Conservation (phyloP, 2,329 filamentous ascomycete species). For the Monosporascus sp. region DNA sequence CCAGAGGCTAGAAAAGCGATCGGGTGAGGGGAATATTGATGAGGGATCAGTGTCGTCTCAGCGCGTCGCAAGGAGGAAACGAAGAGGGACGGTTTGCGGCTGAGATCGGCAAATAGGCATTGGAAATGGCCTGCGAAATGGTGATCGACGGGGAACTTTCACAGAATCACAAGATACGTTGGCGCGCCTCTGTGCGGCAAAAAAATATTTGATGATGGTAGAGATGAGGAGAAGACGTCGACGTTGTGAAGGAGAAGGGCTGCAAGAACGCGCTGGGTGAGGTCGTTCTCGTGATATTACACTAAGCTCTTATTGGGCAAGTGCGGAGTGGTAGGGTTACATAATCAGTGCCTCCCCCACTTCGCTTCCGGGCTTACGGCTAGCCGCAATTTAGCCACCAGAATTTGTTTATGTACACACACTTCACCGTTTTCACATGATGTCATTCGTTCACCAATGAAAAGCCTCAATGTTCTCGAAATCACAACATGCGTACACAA, state of each 20-base stretch:
- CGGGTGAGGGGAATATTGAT: constrained; percentile 10
- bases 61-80: constrained; percentile 28
- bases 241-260: constrained; percentile 11
- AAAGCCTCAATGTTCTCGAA: too few species aligned
- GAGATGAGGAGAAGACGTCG: neutral
- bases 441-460: neutral
- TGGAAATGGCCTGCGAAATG: constrained; percentile 14
- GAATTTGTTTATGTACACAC: neutral
- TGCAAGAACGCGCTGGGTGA: constrained; percentile 17
- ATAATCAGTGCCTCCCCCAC: constrained; percentile 6
- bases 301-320: constrained; percentile 16
- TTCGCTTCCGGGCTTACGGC: neutral
- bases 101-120: constrained; percentile 26
- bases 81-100: constrained; percentile 22
- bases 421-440: neutral
- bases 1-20: constrained; percentile 1
- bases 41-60: constrained; percentile 19
- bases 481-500: too few species aligned
- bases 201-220: neutral
- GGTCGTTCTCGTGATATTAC: constrained; percentile 16
- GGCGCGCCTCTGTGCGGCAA: constrained; percentile 1
- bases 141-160: neutral
- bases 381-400: neutral
- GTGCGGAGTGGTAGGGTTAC: constrained; percentile 14
- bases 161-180: neutral